Conservation (phyloP, 441 rosid species). For the Cnidoscolus chayamansa region DNA sequence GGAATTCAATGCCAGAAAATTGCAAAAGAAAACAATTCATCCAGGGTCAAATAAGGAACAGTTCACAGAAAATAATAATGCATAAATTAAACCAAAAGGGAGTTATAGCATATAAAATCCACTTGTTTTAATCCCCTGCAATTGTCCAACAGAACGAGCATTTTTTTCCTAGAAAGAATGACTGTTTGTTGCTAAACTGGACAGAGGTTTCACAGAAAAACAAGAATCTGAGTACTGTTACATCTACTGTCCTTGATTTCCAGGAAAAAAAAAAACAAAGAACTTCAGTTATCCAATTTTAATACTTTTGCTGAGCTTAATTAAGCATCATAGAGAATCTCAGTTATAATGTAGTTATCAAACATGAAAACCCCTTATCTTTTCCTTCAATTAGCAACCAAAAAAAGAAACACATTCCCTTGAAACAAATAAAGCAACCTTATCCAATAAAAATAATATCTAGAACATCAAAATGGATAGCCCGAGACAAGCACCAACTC, state of each 20-base stretch:
- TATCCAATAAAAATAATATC: conserved; percentile 3
- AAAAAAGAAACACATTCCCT: not conserved
- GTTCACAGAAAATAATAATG: not conserved
- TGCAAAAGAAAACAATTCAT: not conserved
- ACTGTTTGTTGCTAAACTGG: not conserved
- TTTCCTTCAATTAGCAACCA: not conserved
- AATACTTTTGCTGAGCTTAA: not conserved
- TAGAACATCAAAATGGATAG: not conserved
- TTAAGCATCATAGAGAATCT: not conserved
- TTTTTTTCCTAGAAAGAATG: not conserved
- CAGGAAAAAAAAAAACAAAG: not conserved
- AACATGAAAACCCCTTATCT: not conserved
- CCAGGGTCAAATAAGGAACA: not conserved
- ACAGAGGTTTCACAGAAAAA: not conserved
- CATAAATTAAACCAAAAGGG: not conserved
- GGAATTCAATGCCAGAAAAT: not conserved
- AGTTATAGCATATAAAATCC: conserved; percentile 1
- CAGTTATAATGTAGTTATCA: not conserved
- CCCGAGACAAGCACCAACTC: not conserved
- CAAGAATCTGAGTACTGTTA: not conserved
- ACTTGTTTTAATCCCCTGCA: not conserved
- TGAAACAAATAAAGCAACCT: conserved; percentile 5
- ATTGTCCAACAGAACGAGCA: not conserved
- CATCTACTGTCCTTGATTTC: not conserved
- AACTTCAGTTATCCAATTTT: not conserved